These are phyloP conservation scores for Omphalotus olearius DNA, from an alignment of 1,284 basidiomycete genomes.

Conservation along the genomic window DNA sequence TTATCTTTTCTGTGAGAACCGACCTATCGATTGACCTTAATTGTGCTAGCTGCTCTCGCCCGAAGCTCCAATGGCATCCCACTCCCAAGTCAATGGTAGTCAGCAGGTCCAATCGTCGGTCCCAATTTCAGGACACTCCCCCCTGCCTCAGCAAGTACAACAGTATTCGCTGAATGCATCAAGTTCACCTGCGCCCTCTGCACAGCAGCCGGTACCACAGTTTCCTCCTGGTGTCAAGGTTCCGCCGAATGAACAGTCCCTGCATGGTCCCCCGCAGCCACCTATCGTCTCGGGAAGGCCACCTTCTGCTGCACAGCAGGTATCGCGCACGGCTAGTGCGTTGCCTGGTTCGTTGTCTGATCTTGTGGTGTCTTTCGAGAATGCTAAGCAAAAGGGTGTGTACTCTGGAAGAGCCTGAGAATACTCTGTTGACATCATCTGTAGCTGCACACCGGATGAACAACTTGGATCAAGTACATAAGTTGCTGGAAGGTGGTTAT, in stretches of 20 bases:
- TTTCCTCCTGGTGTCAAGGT: constrained; percentile 71
- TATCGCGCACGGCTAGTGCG: constrained; percentile 30
- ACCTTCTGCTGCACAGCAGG: constrained; percentile 23
- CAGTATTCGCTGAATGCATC: constrained; percentile 31
- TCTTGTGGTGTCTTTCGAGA: constrained; percentile 93
- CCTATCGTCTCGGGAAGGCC: constrained; percentile 14
- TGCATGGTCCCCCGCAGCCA: constrained; percentile 24
- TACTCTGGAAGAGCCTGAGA: constrained; percentile 12
- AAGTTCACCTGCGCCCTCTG: constrained; percentile 20
- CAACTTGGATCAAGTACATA: constrained; percentile 83
- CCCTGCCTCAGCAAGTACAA: constrained; percentile 62
- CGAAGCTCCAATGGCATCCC: constrained; percentile 20
- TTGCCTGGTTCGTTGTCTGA: constrained; percentile 88
- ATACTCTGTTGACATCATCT: constrained; percentile 8
- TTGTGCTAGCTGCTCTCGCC: not conserved
- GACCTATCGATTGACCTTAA: not conserved
- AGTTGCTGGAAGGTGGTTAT: constrained; percentile 89
- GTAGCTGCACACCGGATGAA: constrained; percentile 80
- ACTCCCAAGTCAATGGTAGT: constrained; percentile 32
- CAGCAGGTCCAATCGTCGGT: constrained; percentile 27
- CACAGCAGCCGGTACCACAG: constrained; percentile 36
- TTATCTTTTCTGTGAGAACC: not conserved
- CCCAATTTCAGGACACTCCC: constrained; percentile 37
- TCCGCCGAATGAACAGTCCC: constrained; percentile 37
- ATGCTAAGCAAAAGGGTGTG: constrained; percentile 91